phyloP scores from a whole-genome alignment of 106 monocot genomes.

The Apostasia shenzhenica region DNA sequence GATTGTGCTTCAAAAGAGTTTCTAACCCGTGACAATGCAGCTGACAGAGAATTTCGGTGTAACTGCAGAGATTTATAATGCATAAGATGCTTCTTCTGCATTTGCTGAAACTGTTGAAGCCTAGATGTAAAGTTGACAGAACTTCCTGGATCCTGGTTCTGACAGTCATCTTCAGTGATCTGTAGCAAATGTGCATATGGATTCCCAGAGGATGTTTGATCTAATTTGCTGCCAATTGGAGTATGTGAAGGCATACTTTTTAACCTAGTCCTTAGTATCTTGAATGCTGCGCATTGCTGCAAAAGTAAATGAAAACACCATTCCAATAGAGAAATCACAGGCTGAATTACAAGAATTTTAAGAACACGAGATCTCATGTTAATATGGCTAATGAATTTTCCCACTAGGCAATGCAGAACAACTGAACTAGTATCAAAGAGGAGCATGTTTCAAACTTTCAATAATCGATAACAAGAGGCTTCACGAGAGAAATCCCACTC shows the following conservation, averaged over 20 bases:
- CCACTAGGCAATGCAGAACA: too few relatives aligned
- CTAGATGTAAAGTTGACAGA: slow-evolving; percentile 48
- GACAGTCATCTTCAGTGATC: slow-evolving; percentile 21
- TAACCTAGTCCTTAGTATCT: slow-evolving; percentile 73
- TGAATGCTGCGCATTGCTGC: slow-evolving; percentile 90
- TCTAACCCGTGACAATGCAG: slow-evolving; percentile 33
- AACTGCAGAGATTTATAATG: slow-evolving; percentile 28
- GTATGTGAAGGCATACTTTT: slow-evolving; percentile 51
- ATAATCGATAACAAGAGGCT: too few relatives aligned
- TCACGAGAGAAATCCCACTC: too few relatives aligned
- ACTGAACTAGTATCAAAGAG: too few relatives aligned
- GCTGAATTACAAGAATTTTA: too few relatives aligned
- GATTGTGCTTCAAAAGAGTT: background rate
- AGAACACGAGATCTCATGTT: too few relatives aligned
- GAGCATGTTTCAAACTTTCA: too few relatives aligned
- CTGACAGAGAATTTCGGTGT: slow-evolving; percentile 16
- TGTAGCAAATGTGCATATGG: slow-evolving; percentile 30
- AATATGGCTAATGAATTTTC: too few relatives aligned
- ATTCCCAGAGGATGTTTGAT: slow-evolving; percentile 26
- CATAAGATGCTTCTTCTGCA: slow-evolving; percentile 43
- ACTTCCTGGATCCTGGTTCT: slow-evolving; percentile 24
- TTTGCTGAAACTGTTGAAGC: slow-evolving; percentile 53
- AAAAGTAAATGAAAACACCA: slow-evolving; percentile 9
- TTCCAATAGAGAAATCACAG: background rate
- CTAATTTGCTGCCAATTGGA: slow-evolving; percentile 28